These are phyloP conservation scores for Stevia rebaudiana DNA, from an alignment of 140 eudicot species.

Conservation along the genomic window DNA sequence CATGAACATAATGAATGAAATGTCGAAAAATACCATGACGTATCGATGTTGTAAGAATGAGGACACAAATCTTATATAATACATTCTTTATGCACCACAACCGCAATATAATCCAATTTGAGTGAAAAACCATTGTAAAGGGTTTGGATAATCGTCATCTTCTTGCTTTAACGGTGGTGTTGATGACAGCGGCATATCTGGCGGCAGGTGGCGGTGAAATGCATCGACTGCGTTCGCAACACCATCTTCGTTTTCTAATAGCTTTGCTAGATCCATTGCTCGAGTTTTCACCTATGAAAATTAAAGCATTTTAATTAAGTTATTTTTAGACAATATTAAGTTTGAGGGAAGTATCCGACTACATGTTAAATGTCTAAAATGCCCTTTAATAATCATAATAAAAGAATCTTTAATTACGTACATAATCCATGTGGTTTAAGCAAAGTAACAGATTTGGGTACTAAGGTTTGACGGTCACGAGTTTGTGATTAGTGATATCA, in stretches of 20 bases:
- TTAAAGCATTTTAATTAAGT: background rate
- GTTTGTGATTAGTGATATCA: too few species aligned
- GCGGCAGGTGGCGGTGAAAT: conserved; percentile 81
- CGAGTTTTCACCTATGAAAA: conserved; percentile 63
- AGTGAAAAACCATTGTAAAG: conserved; percentile 70
- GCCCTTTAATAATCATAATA: background rate
- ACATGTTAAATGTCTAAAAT: background rate
- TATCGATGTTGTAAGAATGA: conserved; percentile 7
- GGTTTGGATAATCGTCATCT: conserved; percentile 40
- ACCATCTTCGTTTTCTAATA: conserved; percentile 84
- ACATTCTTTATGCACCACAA: conserved; percentile 49
- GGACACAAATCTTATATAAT: conserved; percentile 4
- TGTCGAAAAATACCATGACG: conserved; percentile 7
- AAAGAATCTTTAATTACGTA: too few species aligned
- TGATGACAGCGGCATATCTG: conserved; percentile 56
- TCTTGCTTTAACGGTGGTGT: conserved; percentile 33
- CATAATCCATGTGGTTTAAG: too few species aligned
- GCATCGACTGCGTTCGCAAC: conserved; percentile 92
- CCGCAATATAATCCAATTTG: conserved; percentile 60
- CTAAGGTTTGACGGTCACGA: too few species aligned
- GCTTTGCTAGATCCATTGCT: conserved; percentile 62
- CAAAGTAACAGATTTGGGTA: too few species aligned
- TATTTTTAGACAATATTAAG: background rate
- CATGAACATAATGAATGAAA: conserved; percentile 40
- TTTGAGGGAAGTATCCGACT: background rate